These are phyloP conservation scores for Erythrophleum ivorense DNA, from an alignment of 331 rosid genomes.

Conservation along the genomic window DNA sequence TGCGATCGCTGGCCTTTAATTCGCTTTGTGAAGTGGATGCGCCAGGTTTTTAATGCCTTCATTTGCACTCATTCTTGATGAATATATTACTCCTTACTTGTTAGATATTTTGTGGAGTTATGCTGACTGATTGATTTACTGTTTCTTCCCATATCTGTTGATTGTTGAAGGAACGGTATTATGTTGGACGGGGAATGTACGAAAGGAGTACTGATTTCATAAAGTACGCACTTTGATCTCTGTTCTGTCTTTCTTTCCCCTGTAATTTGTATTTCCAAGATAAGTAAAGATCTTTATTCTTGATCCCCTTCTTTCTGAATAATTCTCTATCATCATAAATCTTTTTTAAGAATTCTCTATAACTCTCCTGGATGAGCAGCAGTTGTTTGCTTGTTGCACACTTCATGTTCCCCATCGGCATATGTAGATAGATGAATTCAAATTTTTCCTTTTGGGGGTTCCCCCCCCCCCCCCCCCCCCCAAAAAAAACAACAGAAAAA, in stretches of 20 bases:
- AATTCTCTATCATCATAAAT: neutral
- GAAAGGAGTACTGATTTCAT: constrained; percentile 89
- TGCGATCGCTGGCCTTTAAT: constrained; percentile 85
- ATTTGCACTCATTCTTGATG: constrained; percentile 29
- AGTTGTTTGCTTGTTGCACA: neutral
- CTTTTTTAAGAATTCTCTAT: neutral
- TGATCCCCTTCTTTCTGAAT: neutral
- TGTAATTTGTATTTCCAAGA: neutral
- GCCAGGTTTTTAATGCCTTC: constrained; percentile 67
- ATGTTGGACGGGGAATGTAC: constrained; percentile 96
- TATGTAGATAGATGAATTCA: neutral
- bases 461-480: too few species aligned
- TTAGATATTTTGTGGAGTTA: constrained; percentile 32
- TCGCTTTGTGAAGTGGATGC: constrained; percentile 92
- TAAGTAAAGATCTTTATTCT: neutral
- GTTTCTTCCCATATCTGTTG: constrained; percentile 10
- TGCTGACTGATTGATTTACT: constrained; percentile 33
- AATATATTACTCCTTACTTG: constrained; percentile 21
- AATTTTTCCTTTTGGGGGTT: neutral
- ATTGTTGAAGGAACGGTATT: constrained; percentile 78
- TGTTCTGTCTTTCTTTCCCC: neutral
- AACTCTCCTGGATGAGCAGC: neutral
- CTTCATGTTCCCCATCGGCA: neutral
- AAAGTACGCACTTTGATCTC: constrained; percentile 57
- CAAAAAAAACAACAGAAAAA: too few species aligned